These are phyloP conservation scores for Phytophthora chlamydospora DNA, from an alignment of 352 stramenopile species.

Conservation along the genomic window DNA sequence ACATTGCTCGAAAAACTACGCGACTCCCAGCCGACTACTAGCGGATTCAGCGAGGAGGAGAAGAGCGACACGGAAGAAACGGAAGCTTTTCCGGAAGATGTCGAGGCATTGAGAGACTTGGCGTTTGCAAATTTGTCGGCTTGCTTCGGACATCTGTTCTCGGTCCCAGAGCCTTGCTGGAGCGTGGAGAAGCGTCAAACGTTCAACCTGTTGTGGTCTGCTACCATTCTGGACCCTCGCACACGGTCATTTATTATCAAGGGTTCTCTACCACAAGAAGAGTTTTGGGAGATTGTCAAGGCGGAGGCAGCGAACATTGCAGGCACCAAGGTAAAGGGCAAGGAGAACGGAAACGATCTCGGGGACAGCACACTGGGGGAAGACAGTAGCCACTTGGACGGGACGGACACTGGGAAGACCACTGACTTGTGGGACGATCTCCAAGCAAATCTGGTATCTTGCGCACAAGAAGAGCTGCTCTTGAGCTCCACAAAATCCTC, in stretches of 20 bases:
- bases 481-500: constrained; percentile 69
- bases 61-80: constrained; percentile 16
- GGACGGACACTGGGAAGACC: constrained; percentile 25
- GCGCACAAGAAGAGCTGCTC: constrained; percentile 79
- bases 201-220: constrained; percentile 73
- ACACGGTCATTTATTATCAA: constrained; percentile 84
- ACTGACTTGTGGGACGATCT: constrained; percentile 79
- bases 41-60: constrained; percentile 9
- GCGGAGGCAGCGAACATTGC: constrained; percentile 56
- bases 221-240: constrained; percentile 73
- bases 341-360: constrained; percentile 51
- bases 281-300: constrained; percentile 82
- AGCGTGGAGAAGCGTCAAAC: constrained; percentile 46
- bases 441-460: constrained; percentile 73
- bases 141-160: constrained; percentile 70
- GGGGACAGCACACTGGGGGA: constrained; percentile 42
- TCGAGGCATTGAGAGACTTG: constrained; percentile 62
- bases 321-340: constrained; percentile 58
- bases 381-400: constrained; percentile 42
- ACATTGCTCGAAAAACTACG: constrained; percentile 74
- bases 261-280: constrained; percentile 51
- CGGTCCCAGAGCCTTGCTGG: constrained; percentile 49
- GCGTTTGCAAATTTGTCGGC: constrained; percentile 57
- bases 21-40: constrained; percentile 18
- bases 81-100: constrained; percentile 63